Evolutionary conservation across 257 asterid species (phyloP).

Genomic region (Forsythia suspensa): DNA sequence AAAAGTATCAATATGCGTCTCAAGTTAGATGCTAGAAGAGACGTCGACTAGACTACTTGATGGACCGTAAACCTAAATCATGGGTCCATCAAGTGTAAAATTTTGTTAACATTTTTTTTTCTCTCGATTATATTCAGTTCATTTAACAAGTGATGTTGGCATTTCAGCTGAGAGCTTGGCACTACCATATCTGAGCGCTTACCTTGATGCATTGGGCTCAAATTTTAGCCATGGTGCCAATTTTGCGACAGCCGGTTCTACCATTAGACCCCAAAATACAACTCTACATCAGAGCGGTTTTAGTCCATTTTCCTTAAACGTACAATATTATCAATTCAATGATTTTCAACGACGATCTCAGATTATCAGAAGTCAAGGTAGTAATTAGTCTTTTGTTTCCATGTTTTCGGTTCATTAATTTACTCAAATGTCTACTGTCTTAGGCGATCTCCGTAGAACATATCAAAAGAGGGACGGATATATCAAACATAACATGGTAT

Average conservation of each 20-base stretch:
- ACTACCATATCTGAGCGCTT: conserved; percentile 60
- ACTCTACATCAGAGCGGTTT: conserved; percentile 72
- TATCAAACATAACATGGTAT: too few relatives aligned
- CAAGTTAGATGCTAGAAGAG: too few relatives aligned
- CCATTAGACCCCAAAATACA: conserved; percentile 74
- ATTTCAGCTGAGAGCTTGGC: conserved; percentile 57
- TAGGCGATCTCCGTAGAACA: too few relatives aligned
- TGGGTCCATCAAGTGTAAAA: too few relatives aligned
- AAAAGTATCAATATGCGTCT: too few relatives aligned
- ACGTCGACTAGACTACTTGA: too few relatives aligned
- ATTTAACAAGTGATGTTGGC: neutral
- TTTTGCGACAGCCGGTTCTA: conserved; percentile 90
- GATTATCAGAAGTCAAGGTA: conserved; percentile 47
- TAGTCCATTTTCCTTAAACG: conserved; percentile 78
- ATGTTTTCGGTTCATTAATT: neutral
- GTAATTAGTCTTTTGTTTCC: neutral
- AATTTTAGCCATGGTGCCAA: conserved; percentile 84
- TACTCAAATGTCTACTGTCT: too few relatives aligned
- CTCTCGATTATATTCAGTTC: neutral
- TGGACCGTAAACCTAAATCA: too few relatives aligned
- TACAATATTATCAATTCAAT: conserved; percentile 52
- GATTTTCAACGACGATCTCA: conserved; percentile 65
- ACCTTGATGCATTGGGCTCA: conserved; percentile 75
- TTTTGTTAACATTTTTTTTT: neutral
- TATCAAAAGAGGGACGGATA: too few relatives aligned